These are phyloP conservation scores for Diaporthe capsici DNA, from an alignment of 2,329 filamentous ascomycete genomes.

Conservation along the genomic window DNA sequence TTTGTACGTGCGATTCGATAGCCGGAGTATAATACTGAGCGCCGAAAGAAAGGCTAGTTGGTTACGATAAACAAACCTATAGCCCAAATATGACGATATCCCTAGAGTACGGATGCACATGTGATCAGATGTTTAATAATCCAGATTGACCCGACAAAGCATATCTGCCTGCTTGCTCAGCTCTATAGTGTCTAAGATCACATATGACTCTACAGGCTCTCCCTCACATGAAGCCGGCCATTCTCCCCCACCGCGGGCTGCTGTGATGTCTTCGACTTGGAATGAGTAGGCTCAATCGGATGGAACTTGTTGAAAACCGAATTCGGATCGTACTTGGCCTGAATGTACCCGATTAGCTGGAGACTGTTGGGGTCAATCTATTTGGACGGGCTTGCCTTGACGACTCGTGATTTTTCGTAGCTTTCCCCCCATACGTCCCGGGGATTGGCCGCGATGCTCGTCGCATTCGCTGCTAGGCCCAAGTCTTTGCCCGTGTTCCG, in stretches of 20 bases:
- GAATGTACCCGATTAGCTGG: background rate
- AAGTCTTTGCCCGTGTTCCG: background rate
- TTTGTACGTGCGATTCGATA: too few relatives aligned
- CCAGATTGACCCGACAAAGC: too few relatives aligned
- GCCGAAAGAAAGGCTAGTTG: too few relatives aligned
- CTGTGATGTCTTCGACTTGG: background rate
- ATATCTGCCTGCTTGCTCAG: background rate
- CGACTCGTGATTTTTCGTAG: background rate
- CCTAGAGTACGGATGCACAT: too few relatives aligned
- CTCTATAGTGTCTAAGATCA: background rate
- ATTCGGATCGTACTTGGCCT: background rate
- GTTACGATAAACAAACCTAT: too few relatives aligned
- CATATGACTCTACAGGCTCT: background rate
- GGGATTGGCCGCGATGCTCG: background rate
- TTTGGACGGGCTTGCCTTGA: background rate
- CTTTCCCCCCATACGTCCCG: background rate
- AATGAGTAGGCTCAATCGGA: background rate
- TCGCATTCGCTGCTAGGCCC: background rate
- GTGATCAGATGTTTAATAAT: too few relatives aligned
- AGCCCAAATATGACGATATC: too few relatives aligned
- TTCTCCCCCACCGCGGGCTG: background rate
- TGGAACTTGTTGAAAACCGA: background rate
- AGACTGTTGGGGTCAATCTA: too few relatives aligned
- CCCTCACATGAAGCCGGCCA: background rate
- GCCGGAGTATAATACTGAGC: too few relatives aligned